phyloP scores from a whole-genome alignment of 1,284 basidiomycete genomes.

The Schizophyllum amplum region DNA sequence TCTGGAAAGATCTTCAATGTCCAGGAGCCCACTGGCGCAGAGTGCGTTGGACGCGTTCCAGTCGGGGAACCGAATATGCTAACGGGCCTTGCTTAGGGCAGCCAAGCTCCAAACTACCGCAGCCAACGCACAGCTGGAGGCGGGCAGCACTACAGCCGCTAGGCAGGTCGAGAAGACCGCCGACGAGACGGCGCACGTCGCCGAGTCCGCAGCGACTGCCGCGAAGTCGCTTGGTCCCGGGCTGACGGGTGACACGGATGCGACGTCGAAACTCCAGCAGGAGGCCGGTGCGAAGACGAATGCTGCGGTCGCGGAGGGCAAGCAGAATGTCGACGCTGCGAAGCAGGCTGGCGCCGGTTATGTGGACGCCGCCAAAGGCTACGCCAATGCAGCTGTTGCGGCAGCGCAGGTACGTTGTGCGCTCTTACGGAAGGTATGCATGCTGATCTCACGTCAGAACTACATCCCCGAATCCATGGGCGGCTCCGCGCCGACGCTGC shows the following conservation, averaged over 20 bases:
- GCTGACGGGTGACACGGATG: neutral
- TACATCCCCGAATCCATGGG: neutral
- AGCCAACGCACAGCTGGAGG: neutral
- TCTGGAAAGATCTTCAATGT: neutral
- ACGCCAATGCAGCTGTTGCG: neutral
- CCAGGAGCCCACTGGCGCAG: neutral
- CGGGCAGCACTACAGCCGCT: neutral
- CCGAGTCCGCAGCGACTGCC: neutral
- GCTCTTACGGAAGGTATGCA: neutral
- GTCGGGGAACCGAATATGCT: neutral
- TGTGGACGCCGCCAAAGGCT: neutral
- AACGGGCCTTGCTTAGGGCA: neutral
- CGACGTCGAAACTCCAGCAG: neutral
- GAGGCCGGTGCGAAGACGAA: neutral
- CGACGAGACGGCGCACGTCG: neutral
- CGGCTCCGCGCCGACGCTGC: neutral
- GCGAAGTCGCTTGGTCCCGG: neutral
- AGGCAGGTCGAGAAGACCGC: neutral
- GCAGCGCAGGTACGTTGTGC: neutral
- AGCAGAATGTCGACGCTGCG: neutral
- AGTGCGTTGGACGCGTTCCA: neutral
- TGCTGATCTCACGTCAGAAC: neutral
- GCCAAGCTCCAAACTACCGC: neutral
- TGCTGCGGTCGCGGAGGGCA: neutral
- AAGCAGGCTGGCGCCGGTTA: neutral